Evolutionary conservation across 2,329 filamentous ascomycete genomes (phyloP).

Genomic region (Ophiostoma fasciatum): DNA sequence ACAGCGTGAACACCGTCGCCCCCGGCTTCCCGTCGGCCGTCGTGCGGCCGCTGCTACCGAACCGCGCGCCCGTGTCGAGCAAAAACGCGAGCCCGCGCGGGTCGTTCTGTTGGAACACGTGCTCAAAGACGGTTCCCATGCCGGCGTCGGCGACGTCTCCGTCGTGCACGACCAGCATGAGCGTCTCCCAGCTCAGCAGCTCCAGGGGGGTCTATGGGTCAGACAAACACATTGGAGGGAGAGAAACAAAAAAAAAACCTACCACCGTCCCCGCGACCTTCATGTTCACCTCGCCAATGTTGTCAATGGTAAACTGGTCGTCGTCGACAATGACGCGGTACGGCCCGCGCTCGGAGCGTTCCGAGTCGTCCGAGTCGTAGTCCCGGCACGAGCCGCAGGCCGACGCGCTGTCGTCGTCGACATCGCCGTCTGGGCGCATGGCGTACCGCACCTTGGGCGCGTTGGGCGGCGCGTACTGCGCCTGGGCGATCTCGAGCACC

Average conservation of each 20-base stretch:
- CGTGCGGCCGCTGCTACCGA: slow-evolving; percentile 20
- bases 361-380: slow-evolving; percentile 11
- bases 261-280: slow-evolving; percentile 47
- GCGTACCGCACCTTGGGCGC: slow-evolving; percentile 35
- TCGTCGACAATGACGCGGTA: slow-evolving; percentile 44
- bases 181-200: slow-evolving; percentile 30
- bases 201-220: slow-evolving; percentile 29
- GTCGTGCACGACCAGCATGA: slow-evolving; percentile 20
- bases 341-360: slow-evolving; percentile 25
- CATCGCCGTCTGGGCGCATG: slow-evolving; percentile 23
- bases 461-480: slow-evolving; percentile 49
- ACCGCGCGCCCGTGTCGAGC: slow-evolving; percentile 37
- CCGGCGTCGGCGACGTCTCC: too few relatives aligned
- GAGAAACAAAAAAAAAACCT: background rate
- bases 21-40: slow-evolving; percentile 16
- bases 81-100: slow-evolving; percentile 37
- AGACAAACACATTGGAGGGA: background rate
- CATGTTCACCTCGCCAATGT: slow-evolving; percentile 54
- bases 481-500: slow-evolving; percentile 54
- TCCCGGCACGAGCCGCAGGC: too few relatives aligned
- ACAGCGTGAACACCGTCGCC: too few relatives aligned
- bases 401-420: slow-evolving; percentile 25
- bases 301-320: slow-evolving; percentile 59
- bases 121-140: too few relatives aligned
- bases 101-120: slow-evolving; percentile 38